Evolutionary conservation across 352 stramenopile species (phyloP), one percentile per base, ranked within the genome.

Genomic region (Globisporangium takayamanum): DNA sequence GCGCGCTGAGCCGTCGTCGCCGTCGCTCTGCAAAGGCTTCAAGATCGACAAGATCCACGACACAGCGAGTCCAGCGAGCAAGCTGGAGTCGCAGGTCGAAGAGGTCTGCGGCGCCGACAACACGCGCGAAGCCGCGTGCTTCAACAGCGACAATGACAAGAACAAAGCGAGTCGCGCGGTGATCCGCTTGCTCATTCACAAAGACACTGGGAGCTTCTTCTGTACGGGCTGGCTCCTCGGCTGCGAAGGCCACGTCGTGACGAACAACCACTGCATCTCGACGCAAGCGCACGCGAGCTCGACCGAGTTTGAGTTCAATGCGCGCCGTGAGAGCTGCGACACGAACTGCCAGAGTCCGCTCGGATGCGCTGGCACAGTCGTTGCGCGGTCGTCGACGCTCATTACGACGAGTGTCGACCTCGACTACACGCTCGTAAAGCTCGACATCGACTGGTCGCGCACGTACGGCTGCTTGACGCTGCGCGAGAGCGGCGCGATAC

Each of bases 251-350:
- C 81, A 93, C 53, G n/a, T 89, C 42, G 47, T 93, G 18, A 92
- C 84, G 26, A 93, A 93, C 71, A 59, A 90, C 54, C 84, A 93
- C 68, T 93, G 84, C 71, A 90, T 93, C 55, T 68, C 59, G 5
- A 70, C 56, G 25, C 61, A 70, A 46, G 37, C 30, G 15, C 59
- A 88, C 33, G 84, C 84, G 4, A 75, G 49, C n/a, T 73, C 78
- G 59, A 88, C 75, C 2, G 64, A 90, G 51, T 82, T 85, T 37
- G 81, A 93, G 64, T 89, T 93, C 52, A 66, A 69, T 52, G 83
- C 80, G 2, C 63, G 86, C 22, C 71, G 77, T 6, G 46, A 37
- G 1, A 64, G 22, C 0, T 91, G 84, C 48, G 52, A 45, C 2
- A 51, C 55, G 3, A 59, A 64, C n/a, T 93, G 84, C 56, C 50